Evolutionary conservation across 2,329 filamentous ascomycete genomes (phyloP).

Genomic region (Colletotrichum phormii): DNA sequence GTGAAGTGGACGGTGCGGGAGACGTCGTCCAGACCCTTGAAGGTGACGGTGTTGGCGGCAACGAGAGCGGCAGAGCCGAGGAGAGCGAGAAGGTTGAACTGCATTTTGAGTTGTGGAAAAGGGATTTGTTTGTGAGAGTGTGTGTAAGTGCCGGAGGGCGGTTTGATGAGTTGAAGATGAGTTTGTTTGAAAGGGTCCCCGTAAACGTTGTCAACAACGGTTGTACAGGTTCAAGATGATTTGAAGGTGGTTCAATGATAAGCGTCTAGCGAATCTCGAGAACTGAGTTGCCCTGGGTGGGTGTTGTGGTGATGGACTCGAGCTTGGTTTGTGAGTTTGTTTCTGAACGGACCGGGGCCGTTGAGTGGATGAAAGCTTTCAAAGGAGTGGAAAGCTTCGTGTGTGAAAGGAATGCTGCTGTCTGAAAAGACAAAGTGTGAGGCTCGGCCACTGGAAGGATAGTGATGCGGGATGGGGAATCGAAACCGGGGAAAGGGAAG

Average conservation of each 20-base stretch:
- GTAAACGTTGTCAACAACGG: conserved; percentile 34
- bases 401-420: conserved; percentile 31
- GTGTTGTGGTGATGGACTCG: conserved; percentile 27
- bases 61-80: conserved; percentile 54
- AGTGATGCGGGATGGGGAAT: conserved; percentile 31
- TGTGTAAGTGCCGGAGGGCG: conserved; percentile 35
- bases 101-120: conserved; percentile 58
- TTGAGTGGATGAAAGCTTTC: conserved; percentile 22
- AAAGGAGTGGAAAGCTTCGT: conserved; percentile 36
- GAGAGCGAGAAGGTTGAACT: conserved; percentile 60
- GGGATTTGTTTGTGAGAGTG: background rate
- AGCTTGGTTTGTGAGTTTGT: conserved; percentile 13
- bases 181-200: conserved; percentile 25
- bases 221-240: conserved; percentile 10
- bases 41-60: conserved; percentile 63
- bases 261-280: conserved; percentile 28
- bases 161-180: conserved; percentile 17
- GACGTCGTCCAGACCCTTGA: conserved; percentile 67
- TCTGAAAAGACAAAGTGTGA: conserved; percentile 34
- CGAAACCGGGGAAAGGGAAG: conserved; percentile 6
- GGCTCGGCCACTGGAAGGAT: conserved; percentile 36
- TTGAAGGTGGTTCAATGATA: conserved; percentile 4
- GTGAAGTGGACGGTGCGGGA: conserved; percentile 65
- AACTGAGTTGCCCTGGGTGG: conserved; percentile 25
- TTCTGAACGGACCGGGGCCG: conserved; percentile 29